phyloP scores from a whole-genome alignment of 768 basidiomycete species.

The Crassisporium funariophilum region DNA sequence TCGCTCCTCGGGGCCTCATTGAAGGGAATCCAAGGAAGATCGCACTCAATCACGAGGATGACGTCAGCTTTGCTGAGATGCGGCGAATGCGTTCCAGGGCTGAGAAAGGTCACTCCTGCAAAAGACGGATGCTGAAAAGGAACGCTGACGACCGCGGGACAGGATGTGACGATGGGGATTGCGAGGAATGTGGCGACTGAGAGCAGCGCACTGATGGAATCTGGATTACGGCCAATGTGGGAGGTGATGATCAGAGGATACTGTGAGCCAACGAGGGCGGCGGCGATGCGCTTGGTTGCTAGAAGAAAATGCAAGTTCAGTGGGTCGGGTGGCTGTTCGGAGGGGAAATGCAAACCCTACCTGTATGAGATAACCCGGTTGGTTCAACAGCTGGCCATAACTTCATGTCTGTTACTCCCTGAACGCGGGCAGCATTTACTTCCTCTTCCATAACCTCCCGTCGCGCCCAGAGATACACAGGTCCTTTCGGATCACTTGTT shows the following conservation, averaged over 20 bases:
- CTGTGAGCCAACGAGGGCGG: slow-evolving; percentile 50
- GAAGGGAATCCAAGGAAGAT: slow-evolving; percentile 65
- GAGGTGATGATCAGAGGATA: slow-evolving; percentile 69
- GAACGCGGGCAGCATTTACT: slow-evolving; percentile 41
- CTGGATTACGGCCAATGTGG: slow-evolving; percentile 56
- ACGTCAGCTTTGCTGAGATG: slow-evolving; percentile 59
- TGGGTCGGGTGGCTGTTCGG: neutral
- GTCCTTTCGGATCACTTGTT: slow-evolving; percentile 69
- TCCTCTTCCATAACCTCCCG: slow-evolving; percentile 75
- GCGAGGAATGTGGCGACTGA: slow-evolving; percentile 52
- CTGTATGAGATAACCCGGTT: slow-evolving; percentile 43
- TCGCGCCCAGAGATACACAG: slow-evolving; percentile 73
- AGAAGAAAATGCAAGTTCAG: slow-evolving; percentile 2
- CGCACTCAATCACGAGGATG: slow-evolving; percentile 64
- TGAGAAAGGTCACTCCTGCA: slow-evolving; percentile 54
- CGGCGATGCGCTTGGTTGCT: slow-evolving; percentile 43
- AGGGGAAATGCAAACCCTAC: slow-evolving; percentile 18
- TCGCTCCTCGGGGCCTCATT: slow-evolving; percentile 43
- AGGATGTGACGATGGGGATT: slow-evolving; percentile 55
- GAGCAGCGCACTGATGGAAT: slow-evolving; percentile 46
- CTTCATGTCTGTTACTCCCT: slow-evolving; percentile 27
- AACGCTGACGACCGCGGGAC: slow-evolving; percentile 52
- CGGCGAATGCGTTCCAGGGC: slow-evolving; percentile 43
- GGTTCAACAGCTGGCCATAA: slow-evolving; percentile 58
- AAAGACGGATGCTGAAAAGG: slow-evolving; percentile 60